Conservation (phyloP, 2,329 filamentous ascomycete genomes). For the Daldinia sp. region DNA sequence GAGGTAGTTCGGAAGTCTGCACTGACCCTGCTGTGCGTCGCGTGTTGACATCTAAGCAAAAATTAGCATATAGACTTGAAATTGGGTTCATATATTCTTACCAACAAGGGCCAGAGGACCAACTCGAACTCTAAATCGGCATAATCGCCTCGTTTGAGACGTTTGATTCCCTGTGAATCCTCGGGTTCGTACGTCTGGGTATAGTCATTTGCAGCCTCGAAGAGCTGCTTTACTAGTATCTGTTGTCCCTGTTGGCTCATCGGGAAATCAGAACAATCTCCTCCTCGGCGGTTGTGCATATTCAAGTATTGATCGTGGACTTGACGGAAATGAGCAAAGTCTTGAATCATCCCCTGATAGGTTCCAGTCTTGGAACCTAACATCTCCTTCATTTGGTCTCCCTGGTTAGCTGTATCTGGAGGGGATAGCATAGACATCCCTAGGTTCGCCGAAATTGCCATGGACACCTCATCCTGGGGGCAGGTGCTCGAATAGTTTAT, state of each 20-base stretch:
- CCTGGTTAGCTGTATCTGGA: background rate
- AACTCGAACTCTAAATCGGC: constrained; percentile 14
- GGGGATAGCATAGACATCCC: background rate
- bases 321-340: background rate
- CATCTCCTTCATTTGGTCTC: background rate
- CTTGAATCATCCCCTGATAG: constrained; percentile 3
- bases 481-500: too few species aligned
- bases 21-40: constrained; percentile 5
- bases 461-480: too few species aligned
- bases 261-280: constrained; percentile 1
- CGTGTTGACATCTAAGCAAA: background rate
- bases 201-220: constrained; percentile 5
- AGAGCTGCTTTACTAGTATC: background rate
- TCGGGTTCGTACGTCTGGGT: background rate
- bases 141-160: background rate
- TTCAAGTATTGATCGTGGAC: background rate
- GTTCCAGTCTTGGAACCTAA: background rate
- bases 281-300: background rate
- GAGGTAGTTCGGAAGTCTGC: background rate
- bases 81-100: background rate
- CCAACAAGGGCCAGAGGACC: constrained; percentile 11
- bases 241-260: background rate
- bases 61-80: background rate
- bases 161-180: background rate
- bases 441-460: background rate